A percentile compares a stretch with the other conserved stretches of the same genome.
Conservation (phyloP, 1,139 yeast genomes). For the Debaryomyces nepalensis region DNA sequence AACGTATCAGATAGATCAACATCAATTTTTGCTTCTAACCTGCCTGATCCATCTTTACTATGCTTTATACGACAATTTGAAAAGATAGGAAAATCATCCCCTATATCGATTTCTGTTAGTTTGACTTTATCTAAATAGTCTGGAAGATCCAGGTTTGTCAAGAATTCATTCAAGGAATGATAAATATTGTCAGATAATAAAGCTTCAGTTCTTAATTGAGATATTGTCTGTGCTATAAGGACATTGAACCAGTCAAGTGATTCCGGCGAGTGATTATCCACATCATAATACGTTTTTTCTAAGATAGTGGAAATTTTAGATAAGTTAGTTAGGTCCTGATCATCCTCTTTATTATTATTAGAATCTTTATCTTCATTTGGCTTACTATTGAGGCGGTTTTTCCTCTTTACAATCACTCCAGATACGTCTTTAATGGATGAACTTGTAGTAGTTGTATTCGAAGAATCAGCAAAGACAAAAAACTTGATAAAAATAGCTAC, state of each 20-base stretch:
- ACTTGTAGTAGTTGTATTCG: conserved; percentile 40
- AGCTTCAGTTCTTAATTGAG: conserved; percentile 88
- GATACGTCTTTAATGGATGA: conserved; percentile 36
- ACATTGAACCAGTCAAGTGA: conserved; percentile 97
- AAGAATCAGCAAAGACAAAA: conserved; percentile 83
- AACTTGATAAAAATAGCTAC: conserved; percentile 78
- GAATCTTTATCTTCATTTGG: conserved; percentile 23
- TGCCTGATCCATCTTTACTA: conserved; percentile 50
- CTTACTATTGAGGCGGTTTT: conserved; percentile 20
- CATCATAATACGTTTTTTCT: conserved; percentile 92
- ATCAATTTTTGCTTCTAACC: conserved; percentile 89
- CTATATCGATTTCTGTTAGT: conserved; percentile 88
- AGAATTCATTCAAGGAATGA: conserved; percentile 67
- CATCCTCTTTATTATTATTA: conserved; percentile 28
- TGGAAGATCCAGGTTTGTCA: conserved; percentile 61
- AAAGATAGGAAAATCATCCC: conserved; percentile 94
- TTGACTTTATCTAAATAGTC: conserved; percentile 78
- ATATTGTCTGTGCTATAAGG: conserved; percentile 84
- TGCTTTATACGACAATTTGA: conserved; percentile 87
- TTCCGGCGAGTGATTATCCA: conserved; percentile 83
- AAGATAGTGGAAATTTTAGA: conserved; percentile 52
- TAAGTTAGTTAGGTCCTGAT: conserved; percentile 16
- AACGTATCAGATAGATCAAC: conserved; percentile 90
- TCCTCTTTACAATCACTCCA: conserved; percentile 45
- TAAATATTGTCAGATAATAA: conserved; percentile 81